phyloP scores from a whole-genome alignment of 257 asterid genomes.

The Echium plantagineum region DNA sequence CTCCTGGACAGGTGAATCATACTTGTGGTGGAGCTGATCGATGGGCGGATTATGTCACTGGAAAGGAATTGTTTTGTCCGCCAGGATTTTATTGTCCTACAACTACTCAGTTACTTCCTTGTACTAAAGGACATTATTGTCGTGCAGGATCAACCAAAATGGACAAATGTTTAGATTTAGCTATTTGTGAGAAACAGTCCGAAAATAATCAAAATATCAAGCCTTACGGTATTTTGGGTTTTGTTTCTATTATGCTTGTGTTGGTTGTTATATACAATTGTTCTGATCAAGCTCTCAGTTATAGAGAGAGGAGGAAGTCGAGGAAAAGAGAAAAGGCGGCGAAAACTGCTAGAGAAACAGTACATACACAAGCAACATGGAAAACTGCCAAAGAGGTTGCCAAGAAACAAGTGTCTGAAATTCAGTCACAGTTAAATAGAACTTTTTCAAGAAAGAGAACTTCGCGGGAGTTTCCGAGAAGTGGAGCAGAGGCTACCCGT shows the following conservation, averaged over 20 bases:
- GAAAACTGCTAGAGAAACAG: conserved; percentile 77
- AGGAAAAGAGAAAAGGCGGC: conserved; percentile 93
- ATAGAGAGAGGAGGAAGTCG: conserved; percentile 67
- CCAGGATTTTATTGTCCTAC: conserved; percentile 88
- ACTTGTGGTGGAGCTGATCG: conserved; percentile 91
- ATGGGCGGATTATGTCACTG: conserved; percentile 72
- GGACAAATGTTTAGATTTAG: conserved; percentile 67
- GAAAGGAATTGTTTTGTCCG: conserved; percentile 66
- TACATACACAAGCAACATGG: conserved; percentile 78
- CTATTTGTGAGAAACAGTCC: conserved; percentile 58
- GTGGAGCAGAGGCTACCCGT: not conserved
- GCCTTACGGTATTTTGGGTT: conserved; percentile 74
- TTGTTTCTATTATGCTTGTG: conserved; percentile 69
- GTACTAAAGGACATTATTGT: conserved; percentile 58
- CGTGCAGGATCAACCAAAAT: not conserved
- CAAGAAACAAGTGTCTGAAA: conserved; percentile 17
- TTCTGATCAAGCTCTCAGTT: conserved; percentile 80
- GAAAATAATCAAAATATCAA: conserved; percentile 70
- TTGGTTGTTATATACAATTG: conserved; percentile 87
- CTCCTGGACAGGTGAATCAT: conserved; percentile 71
- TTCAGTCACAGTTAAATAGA: conserved; percentile 49
- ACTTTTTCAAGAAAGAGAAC: conserved; percentile 79
- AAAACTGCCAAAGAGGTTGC: conserved; percentile 82
- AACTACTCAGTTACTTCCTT: conserved; percentile 45
- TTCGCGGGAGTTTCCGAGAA: conserved; percentile 1